phyloP scores from a whole-genome alignment of 352 stramenopile species.

The Pythium biforme region DNA sequence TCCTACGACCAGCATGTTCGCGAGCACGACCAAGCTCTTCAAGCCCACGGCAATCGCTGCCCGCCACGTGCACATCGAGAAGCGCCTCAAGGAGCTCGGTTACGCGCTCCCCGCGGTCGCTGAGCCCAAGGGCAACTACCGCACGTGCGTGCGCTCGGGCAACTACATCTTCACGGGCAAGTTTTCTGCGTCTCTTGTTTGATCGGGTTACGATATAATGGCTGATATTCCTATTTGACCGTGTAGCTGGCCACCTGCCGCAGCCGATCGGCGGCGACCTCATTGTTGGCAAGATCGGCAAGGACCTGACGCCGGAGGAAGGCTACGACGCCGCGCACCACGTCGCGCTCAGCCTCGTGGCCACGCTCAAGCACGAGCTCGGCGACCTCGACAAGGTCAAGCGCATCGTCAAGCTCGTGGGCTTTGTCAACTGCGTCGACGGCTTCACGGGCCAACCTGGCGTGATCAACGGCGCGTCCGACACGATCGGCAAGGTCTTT shows the following conservation, averaged over 20 bases:
- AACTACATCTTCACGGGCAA: constrained; percentile 83
- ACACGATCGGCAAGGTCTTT: constrained; percentile 93
- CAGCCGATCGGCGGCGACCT: constrained; percentile 70
- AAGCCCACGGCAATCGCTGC: constrained; percentile 31
- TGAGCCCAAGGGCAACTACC: constrained; percentile 91
- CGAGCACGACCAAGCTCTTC: constrained; percentile 31
- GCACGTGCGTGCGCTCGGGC: constrained; percentile 71
- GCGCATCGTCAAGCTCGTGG: constrained; percentile 95
- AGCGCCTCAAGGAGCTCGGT: constrained; percentile 81
- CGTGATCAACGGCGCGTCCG: constrained; percentile 95
- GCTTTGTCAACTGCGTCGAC: constrained; percentile 95
- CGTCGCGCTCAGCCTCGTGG: constrained; percentile 89
- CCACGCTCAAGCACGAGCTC: constrained; percentile 89
- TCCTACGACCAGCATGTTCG: not conserved
- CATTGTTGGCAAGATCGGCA: constrained; percentile 87
- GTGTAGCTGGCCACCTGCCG: constrained; percentile 76
- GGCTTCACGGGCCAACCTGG: constrained; percentile 90
- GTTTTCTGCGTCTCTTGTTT: not conserved
- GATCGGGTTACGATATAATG: not conserved
- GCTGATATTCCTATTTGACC: constrained; percentile 1
- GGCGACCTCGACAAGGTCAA: constrained; percentile 93
- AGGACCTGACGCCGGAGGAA: constrained; percentile 87
- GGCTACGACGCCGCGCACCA: constrained; percentile 90
- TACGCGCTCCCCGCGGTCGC: constrained; percentile 80
- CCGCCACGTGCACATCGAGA: constrained; percentile 76